A percentile compares a stretch with the other conserved stretches of the same genome.
These are phyloP conservation scores for Entomophthora muscae DNA, from an alignment of 371 early-diverging fungal genomes.

Conservation along the genomic window DNA sequence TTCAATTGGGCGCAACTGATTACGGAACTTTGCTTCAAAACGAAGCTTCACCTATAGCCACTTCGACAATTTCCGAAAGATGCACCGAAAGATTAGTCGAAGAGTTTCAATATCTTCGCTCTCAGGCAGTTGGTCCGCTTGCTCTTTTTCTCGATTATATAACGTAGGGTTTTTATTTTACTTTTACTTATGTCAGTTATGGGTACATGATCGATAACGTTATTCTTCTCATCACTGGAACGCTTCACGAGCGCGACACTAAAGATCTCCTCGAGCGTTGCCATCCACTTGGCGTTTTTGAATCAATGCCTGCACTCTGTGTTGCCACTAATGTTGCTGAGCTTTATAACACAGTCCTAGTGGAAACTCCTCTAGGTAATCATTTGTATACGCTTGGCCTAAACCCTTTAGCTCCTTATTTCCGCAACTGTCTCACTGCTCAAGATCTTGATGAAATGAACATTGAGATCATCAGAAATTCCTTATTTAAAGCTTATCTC, in stretches of 20 bases:
- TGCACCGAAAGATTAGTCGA: conserved; percentile 75
- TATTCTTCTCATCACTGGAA: conserved; percentile 91
- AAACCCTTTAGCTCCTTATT: conserved; percentile 69
- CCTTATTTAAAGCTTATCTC: conserved; percentile 92
- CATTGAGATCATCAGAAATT: conserved; percentile 97
- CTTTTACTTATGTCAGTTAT: conserved; percentile 33
- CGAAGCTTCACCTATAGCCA: conserved; percentile 88
- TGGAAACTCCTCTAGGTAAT: conserved; percentile 87
- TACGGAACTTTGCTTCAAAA: conserved; percentile 88
- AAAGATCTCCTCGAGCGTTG: conserved; percentile 88
- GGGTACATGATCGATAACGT: conserved; percentile 99
- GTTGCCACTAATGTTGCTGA: conserved; percentile 92
- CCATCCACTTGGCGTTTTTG: conserved; percentile 92
- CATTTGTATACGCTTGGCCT: not conserved
- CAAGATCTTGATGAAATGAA: conserved; percentile 96
- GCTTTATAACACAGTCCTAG: conserved; percentile 85
- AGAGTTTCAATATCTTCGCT: conserved; percentile 83
- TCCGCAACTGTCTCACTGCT: conserved; percentile 87
- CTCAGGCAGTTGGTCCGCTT: conserved; percentile 65
- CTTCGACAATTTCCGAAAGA: conserved; percentile 75
- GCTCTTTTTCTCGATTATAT: conserved; percentile 88
- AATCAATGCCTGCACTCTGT: conserved; percentile 92
- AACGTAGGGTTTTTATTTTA: conserved; percentile 39
- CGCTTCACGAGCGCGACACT: conserved; percentile 94
- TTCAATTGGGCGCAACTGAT: conserved; percentile 89